phyloP scores from a whole-genome alignment of 2,329 filamentous ascomycete species.

The Xylaria sp. region DNA sequence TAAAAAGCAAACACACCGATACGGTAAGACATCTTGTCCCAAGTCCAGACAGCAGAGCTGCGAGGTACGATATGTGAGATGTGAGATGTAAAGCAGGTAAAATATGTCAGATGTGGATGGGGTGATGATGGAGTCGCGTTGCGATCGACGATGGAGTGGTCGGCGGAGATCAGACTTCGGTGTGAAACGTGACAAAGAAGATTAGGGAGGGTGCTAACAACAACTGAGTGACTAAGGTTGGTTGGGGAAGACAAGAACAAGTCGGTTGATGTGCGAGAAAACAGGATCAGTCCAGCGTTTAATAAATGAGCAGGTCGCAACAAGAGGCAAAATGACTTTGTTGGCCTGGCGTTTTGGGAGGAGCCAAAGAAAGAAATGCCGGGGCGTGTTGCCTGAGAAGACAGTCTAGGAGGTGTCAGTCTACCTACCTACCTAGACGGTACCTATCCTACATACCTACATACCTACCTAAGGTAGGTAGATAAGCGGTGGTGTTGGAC shows the following conservation, averaged over 20 bases:
- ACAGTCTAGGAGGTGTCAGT: background rate
- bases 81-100: slow-evolving; percentile 9
- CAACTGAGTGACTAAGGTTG: background rate
- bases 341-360: too few relatives aligned
- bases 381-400: slow-evolving; percentile 16
- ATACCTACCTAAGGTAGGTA: too few relatives aligned
- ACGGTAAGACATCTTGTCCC: slow-evolving; percentile 35
- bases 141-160: slow-evolving; percentile 13
- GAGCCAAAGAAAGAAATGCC: too few relatives aligned
- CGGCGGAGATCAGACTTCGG: slow-evolving; percentile 3
- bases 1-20: slow-evolving; percentile 32
- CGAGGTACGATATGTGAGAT: slow-evolving; percentile 1
- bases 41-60: slow-evolving; percentile 16
- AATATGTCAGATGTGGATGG: slow-evolving; percentile 13
- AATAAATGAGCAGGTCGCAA: slow-evolving; percentile 15
- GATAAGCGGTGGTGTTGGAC: background rate
- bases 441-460: too few relatives aligned
- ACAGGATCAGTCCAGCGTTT: slow-evolving; percentile 2
- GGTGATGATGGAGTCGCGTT: slow-evolving; percentile 14
- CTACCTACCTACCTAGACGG: too few relatives aligned
- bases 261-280: background rate
- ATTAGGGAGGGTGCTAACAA: background rate
- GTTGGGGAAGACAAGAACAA: background rate
- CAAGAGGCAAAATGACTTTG: slow-evolving; percentile 17
- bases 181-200: slow-evolving; percentile 1